Conservation (phyloP, 2,329 filamentous ascomycete species). For the Sporothrix protearum region DNA sequence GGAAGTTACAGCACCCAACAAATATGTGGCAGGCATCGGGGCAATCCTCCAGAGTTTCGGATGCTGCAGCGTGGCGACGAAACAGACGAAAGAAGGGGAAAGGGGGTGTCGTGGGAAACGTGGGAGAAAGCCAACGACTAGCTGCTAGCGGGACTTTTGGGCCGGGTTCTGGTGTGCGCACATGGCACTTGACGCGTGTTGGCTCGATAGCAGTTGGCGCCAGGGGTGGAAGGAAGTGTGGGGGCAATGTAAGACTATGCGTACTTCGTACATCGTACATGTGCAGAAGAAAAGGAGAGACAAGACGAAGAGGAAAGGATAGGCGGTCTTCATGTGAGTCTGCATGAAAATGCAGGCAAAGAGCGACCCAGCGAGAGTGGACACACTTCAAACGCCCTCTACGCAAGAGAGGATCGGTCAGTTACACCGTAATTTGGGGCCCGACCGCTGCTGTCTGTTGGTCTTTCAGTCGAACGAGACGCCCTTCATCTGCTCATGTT, state of each 20-base stretch:
- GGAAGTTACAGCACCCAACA: slow-evolving; percentile 1
- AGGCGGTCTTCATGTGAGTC: slow-evolving; percentile 6
- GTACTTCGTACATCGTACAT: no score
- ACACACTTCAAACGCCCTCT: background rate
- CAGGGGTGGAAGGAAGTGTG: slow-evolving; percentile 9
- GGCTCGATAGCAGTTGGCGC: slow-evolving; percentile 1
- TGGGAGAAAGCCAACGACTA: slow-evolving; percentile 7
- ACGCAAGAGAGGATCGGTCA: background rate
- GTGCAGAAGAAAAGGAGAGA: background rate
- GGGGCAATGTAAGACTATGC: slow-evolving; percentile 13
- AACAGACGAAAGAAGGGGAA: background rate
- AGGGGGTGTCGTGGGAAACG: slow-evolving; percentile 13
- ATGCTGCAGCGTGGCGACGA: slow-evolving; percentile 4
- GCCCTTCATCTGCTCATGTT: background rate
- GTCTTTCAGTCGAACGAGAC: background rate
- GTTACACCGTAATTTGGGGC: background rate
- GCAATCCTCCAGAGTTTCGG: background rate
- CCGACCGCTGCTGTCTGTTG: background rate
- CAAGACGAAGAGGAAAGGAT: slow-evolving; percentile 1
- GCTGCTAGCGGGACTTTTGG: background rate
- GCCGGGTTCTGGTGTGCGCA: slow-evolving; percentile 9
- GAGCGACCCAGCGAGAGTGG: background rate
- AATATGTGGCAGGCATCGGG: slow-evolving; percentile 1
- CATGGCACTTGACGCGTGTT: slow-evolving; percentile 13
- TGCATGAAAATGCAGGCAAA: background rate